Evolutionary conservation across 306 rosid genomes (phyloP).

Genomic region (Cyclanthera cordifolia): DNA sequence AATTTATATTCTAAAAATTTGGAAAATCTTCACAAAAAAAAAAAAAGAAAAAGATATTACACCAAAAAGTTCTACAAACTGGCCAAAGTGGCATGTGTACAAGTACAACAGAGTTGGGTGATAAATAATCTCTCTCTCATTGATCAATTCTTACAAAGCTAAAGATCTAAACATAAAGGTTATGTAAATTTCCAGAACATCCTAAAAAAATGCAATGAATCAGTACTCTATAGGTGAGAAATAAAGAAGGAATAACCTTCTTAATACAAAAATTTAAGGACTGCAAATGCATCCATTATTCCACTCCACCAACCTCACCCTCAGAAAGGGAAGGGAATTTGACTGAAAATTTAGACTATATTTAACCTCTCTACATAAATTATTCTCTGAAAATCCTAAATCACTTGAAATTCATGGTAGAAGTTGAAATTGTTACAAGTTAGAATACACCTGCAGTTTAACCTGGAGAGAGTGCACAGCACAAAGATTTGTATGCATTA

Average conservation of each 20-base stretch:
- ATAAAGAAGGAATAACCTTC: slow-evolving; percentile 5
- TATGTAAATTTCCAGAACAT: neutral
- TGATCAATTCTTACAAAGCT: neutral
- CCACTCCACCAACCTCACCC: neutral
- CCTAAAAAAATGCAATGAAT: slow-evolving; percentile 1
- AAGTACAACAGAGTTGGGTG: too few relatives aligned
- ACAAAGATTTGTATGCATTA: slow-evolving; percentile 67
- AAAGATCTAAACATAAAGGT: neutral
- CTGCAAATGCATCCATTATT: slow-evolving; percentile 3
- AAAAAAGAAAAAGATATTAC: too few relatives aligned
- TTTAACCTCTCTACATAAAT: neutral
- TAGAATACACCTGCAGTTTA: slow-evolving; percentile 15
- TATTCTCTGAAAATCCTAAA: neutral
- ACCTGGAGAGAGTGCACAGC: slow-evolving; percentile 47
- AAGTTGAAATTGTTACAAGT: neutral
- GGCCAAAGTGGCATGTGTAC: too few relatives aligned
- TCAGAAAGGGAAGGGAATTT: neutral
- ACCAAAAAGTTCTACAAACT: too few relatives aligned
- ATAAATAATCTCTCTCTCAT: too few relatives aligned
- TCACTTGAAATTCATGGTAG: neutral
- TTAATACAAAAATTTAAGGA: neutral
- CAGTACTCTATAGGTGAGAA: neutral
- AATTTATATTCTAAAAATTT: too few relatives aligned
- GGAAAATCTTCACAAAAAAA: too few relatives aligned
- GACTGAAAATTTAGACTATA: neutral